Conservation (phyloP, 495 filamentous ascomycete genomes). For the Daldinia grandis region DNA sequence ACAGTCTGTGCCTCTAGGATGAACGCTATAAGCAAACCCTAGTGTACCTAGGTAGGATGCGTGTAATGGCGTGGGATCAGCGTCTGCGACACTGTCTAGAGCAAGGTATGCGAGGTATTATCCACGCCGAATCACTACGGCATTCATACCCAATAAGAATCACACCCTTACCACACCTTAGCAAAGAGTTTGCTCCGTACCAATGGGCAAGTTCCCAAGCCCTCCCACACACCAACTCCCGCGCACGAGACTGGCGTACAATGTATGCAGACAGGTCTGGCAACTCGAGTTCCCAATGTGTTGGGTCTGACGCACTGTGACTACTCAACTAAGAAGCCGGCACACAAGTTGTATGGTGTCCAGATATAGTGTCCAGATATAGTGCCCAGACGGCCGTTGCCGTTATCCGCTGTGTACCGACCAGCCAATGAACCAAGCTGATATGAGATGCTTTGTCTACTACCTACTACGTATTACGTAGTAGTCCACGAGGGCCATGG, state of each 20-base stretch:
- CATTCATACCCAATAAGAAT: conserved; percentile 21
- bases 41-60: conserved; percentile 4
- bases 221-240: conserved; percentile 33
- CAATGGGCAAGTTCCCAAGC: conserved; percentile 23
- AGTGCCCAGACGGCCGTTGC: conserved; percentile 39
- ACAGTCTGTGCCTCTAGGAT: conserved; percentile 14
- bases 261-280: conserved; percentile 39
- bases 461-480: conserved; percentile 34
- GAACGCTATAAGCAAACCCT: not conserved
- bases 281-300: conserved; percentile 33
- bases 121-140: conserved; percentile 13
- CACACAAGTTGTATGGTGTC: conserved; percentile 10
- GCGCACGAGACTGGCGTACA: conserved; percentile 43
- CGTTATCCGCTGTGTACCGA: conserved; percentile 29
- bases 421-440: conserved; percentile 30
- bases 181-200: conserved; percentile 4
- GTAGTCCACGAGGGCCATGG: conserved; percentile 31
- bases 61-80: conserved; percentile 29
- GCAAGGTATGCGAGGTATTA: conserved; percentile 34
- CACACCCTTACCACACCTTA: conserved; percentile 26
- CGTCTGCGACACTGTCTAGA: conserved; percentile 16
- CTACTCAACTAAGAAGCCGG: conserved; percentile 34
- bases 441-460: conserved; percentile 22
- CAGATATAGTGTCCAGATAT: conserved; percentile 34
- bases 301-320: conserved; percentile 50